A percentile compares a stretch with the other conserved stretches of the same genome.
Evolutionary conservation across 805 yeast genomes (phyloP).

Genomic region (Lipomyces orientalis): DNA sequence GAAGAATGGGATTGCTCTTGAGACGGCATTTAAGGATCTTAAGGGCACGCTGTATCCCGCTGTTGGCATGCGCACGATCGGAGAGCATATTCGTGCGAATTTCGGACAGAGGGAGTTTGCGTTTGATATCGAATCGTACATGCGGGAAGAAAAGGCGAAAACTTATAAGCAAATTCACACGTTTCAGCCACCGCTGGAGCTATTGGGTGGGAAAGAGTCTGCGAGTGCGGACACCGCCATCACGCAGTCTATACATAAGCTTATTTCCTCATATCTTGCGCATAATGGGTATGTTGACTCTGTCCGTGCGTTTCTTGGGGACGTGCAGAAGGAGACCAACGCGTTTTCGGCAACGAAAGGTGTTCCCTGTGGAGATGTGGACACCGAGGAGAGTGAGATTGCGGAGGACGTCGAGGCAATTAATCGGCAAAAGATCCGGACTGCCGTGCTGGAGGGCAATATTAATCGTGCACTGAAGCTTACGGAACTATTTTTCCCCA

Average conservation of each 20-base stretch:
- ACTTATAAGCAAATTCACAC: conserved; percentile 32
- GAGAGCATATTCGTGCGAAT: conserved; percentile 56
- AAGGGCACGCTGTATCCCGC: conserved; percentile 55
- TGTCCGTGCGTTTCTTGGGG: conserved; percentile 58
- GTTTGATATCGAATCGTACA: conserved; percentile 63
- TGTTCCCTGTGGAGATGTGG: conserved; percentile 33
- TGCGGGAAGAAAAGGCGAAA: conserved; percentile 38
- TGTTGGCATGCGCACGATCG: conserved; percentile 52
- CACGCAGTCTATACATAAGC: conserved; percentile 44
- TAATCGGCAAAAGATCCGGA: conserved; percentile 55
- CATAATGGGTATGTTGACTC: conserved; percentile 64
- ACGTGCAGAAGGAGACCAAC: conserved; percentile 41
- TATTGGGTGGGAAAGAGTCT: conserved; percentile 20
- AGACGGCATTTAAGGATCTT: conserved; percentile 59
- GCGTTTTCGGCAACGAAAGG: conserved; percentile 16
- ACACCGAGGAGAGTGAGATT: conserved; percentile 41
- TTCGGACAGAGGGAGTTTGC: conserved; percentile 58
- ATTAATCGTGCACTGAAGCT: conserved; percentile 52
- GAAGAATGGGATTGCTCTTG: conserved; percentile 73
- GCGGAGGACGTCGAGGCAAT: conserved; percentile 48
- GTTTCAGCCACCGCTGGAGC: conserved; percentile 24
- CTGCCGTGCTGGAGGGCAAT: conserved; percentile 52
- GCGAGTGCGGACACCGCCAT: conserved; percentile 26
- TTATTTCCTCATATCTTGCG: conserved; percentile 58
- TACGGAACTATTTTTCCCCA: conserved; percentile 50